Conservation (phyloP, 208 protist species). For the Spongospora subterranea region DNA sequence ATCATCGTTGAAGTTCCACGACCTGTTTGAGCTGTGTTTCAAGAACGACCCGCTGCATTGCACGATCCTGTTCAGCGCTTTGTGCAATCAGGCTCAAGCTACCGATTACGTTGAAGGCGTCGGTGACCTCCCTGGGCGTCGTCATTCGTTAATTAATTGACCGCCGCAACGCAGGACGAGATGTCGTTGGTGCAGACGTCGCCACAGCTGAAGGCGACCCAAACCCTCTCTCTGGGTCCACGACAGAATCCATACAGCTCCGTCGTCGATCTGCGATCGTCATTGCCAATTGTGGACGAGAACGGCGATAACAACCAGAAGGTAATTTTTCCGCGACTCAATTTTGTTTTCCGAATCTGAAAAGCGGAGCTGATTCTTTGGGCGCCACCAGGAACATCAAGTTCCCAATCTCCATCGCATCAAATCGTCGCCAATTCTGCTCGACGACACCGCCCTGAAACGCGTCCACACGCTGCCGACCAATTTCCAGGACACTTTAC, state of each 20-base stretch:
- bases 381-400: not conserved
- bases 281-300: too few relatives aligned
- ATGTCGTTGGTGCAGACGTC: too few relatives aligned
- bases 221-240: not conserved
- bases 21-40: conserved; percentile 13
- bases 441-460: not conserved
- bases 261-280: too few relatives aligned
- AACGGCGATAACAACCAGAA: too few relatives aligned
- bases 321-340: not conserved
- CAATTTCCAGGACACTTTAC: not conserved
- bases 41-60: conserved; percentile 52
- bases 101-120: conserved; percentile 8
- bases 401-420: not conserved
- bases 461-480: conserved; percentile 17
- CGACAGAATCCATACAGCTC: too few relatives aligned
- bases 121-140: too few relatives aligned
- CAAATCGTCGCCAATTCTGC: not conserved
- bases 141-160: too few relatives aligned
- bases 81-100: conserved; percentile 30
- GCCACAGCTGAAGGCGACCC: not conserved
- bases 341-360: not conserved
- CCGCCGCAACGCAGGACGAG: too few relatives aligned
- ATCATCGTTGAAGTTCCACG: not conserved
- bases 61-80: conserved; percentile 11
- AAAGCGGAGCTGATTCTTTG: not conserved